Evolutionary conservation across 2,329 filamentous ascomycete genomes (phyloP), one percentile per base, ranked within the genome.

Genomic region (Corniculantispora saksenae): DNA sequence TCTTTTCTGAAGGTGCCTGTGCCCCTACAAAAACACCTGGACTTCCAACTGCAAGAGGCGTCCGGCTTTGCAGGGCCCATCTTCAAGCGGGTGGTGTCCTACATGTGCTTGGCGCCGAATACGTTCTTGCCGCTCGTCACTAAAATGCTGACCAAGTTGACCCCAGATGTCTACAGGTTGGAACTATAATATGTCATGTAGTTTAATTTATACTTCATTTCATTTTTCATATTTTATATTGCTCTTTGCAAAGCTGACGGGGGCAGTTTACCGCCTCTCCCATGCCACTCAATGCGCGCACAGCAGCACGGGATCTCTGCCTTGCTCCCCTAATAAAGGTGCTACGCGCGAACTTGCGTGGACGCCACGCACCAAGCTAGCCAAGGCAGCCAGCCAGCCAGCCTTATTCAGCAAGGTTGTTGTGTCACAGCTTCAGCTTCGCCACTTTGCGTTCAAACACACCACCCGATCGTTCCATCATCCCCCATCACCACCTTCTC

Each of bases 11-110:
- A n/a, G 51, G 23, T 25, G 51, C 25, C 51, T 54, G 51, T 3
- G 51, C 51, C 32, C 51, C 51, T 54, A 17, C 19, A 17, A 29
- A 54, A 7, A 54, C 51, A 69, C 61, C 61, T 70, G 1, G 71
- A 70, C 62, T 73, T 68, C 61, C 66, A 71, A 59, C 67, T 73
- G 29, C 72, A 73, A 60, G 72, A 73, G 57, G 72, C 72, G 2
- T 68, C 66, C 23, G 48, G 66, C 23, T 73, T 73, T 50, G 71
- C 71, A 17, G 72, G 72, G 2, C 69, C 71, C 25, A 19, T 72
- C 19, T 73, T 73, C 66, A 73, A 73, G 67, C 67, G 71, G 25
- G 68, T 73, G 45, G 66, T 73, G 55, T 73, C 72, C 69, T 73
- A 73, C 66, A 72, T 69, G 68, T 73, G 72, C 67, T 70, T 69